A percentile compares a stretch with the other conserved stretches of the same genome.
Evolutionary conservation across 371 early-diverging fungal species (phyloP).

Genomic region (Saksenaea vasiformis): DNA sequence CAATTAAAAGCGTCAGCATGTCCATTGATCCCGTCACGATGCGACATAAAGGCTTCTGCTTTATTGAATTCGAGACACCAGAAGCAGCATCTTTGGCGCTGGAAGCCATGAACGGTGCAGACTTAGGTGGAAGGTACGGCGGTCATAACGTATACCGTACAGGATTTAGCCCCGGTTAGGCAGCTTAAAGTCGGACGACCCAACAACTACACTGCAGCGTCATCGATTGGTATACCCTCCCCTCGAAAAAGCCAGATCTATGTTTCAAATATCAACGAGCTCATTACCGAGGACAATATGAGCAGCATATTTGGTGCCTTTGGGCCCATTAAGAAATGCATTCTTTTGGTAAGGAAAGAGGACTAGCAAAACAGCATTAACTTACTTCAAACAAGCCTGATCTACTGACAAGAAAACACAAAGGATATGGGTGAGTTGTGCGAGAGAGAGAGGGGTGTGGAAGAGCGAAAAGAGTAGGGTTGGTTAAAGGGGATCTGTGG

Average conservation of each 20-base stretch:
- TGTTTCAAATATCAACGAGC: slow-evolving; percentile 76
- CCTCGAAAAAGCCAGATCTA: slow-evolving; percentile 66
- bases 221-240: slow-evolving; percentile 42
- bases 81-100: slow-evolving; percentile 80
- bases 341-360: slow-evolving; percentile 53
- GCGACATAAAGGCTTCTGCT: slow-evolving; percentile 86
- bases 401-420: slow-evolving; percentile 58
- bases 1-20: slow-evolving; percentile 72
- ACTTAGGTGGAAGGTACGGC: slow-evolving; percentile 37
- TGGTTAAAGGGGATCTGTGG: neutral
- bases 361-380: neutral
- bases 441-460: neutral
- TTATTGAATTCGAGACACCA: slow-evolving; percentile 83
- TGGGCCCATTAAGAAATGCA: slow-evolving; percentile 66
- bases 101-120: slow-evolving; percentile 46
- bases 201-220: slow-evolving; percentile 33
- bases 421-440: slow-evolving; percentile 65
- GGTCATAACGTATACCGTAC: slow-evolving; percentile 2
- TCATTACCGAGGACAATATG: slow-evolving; percentile 69
- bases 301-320: slow-evolving; percentile 75
- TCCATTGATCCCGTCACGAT: slow-evolving; percentile 70
- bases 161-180: slow-evolving; percentile 16
- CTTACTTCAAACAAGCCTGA: slow-evolving; percentile 46
- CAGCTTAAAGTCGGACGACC: slow-evolving; percentile 44
- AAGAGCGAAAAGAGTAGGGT: neutral